These are phyloP conservation scores for Alternaria conjuncta DNA, from an alignment of 2,329 filamentous ascomycete species.

Conservation along the genomic window DNA sequence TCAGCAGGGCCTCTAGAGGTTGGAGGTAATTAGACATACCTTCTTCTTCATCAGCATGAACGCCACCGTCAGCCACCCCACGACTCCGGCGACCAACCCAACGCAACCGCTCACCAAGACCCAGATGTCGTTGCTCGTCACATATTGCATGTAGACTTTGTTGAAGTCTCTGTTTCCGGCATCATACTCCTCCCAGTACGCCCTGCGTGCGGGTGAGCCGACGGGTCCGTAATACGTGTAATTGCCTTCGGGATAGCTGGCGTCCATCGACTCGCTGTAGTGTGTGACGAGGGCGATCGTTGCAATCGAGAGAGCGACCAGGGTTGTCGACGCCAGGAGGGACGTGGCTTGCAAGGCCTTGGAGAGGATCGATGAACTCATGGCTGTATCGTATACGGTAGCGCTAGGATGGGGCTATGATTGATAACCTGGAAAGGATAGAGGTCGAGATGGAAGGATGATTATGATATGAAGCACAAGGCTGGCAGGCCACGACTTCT, in stretches of 20 bases:
- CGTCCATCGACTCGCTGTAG: background rate
- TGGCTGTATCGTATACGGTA: background rate
- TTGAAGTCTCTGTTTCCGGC: background rate
- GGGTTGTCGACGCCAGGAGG: background rate
- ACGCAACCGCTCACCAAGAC: background rate
- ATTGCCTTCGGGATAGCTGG: background rate
- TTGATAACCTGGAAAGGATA: too few relatives aligned
- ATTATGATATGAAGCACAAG: background rate
- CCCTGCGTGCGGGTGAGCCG: background rate
- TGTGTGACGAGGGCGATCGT: background rate
- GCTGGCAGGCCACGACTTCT: background rate
- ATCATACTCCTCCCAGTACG: background rate
- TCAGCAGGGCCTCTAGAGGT: background rate
- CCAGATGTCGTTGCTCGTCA: background rate
- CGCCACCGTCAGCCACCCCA: background rate
- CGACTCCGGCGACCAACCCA: background rate
- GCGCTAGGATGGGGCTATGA: background rate
- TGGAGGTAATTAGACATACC: background rate
- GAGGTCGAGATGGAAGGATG: too few relatives aligned
- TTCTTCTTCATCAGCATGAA: background rate
- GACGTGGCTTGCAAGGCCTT: background rate
- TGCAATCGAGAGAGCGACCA: background rate
- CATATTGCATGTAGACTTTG: background rate
- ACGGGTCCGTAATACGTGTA: background rate
- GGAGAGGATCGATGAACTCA: background rate